phyloP scores from a whole-genome alignment of 495 filamentous ascomycete genomes.

The Aspergillus taichungensis region DNA sequence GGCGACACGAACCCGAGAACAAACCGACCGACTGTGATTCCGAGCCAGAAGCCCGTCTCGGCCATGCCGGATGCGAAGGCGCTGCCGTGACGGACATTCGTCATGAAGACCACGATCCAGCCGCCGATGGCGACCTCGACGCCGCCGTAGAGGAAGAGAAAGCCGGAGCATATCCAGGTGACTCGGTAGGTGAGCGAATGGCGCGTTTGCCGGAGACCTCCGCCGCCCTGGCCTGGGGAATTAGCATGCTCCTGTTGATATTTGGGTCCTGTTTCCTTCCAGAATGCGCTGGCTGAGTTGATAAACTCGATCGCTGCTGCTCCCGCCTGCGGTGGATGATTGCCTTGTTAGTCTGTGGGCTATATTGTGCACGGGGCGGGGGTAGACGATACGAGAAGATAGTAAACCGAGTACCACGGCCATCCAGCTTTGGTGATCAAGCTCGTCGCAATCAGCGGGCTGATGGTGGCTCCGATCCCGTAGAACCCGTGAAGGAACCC shows the following conservation, averaged over 20 bases:
- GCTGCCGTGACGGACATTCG: conserved; percentile 38
- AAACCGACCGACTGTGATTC: conserved; percentile 46
- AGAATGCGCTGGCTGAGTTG: conserved; percentile 49
- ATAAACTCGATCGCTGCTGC: conserved; percentile 48
- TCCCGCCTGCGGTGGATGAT: no score
- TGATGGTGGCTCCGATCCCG: conserved; percentile 47
- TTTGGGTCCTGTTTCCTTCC: conserved; percentile 31
- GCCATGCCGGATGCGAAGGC: conserved; percentile 46
- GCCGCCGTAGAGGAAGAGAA: conserved; percentile 71
- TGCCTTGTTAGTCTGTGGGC: no score
- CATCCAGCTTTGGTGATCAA: conserved; percentile 41
- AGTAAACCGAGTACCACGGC: conserved; percentile 52
- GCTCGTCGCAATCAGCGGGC: conserved; percentile 46
- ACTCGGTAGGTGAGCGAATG: conserved; percentile 36
- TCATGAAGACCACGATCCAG: conserved; percentile 56
- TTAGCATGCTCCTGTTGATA: conserved; percentile 19
- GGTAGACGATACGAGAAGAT: conserved; percentile 46
- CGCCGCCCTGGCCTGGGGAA: conserved; percentile 14
- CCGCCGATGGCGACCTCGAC: conserved; percentile 67
- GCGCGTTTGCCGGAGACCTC: conserved; percentile 47
- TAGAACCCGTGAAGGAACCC: conserved; percentile 50
- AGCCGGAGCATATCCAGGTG: conserved; percentile 59
- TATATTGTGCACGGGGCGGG: no score
- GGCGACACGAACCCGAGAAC: conserved; percentile 50
- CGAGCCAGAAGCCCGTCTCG: conserved; percentile 54